These are phyloP conservation scores for Tuber calosporum DNA, from an alignment of 495 filamentous ascomycete genomes.

Conservation along the genomic window DNA sequence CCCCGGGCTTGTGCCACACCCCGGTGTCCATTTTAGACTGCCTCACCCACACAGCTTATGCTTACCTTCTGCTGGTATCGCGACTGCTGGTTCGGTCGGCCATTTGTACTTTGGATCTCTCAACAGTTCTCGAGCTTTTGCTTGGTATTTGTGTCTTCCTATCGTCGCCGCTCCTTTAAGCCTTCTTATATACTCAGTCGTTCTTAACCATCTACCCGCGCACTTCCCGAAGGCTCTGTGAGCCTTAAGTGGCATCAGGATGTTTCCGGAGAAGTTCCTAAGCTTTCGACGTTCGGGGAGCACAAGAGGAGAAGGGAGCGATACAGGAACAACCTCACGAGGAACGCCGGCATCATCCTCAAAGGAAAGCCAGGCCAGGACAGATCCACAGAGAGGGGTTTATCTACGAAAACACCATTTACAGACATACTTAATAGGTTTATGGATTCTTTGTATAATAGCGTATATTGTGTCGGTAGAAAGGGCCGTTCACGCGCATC, in stretches of 20 bases:
- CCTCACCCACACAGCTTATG: not conserved
- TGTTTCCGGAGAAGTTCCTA: not conserved
- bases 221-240: not conserved
- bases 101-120: not conserved
- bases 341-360: not conserved
- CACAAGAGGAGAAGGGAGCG: not conserved
- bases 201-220: not conserved
- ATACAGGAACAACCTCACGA: not conserved
- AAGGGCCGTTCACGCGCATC: constrained; percentile 19
- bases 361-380: not conserved
- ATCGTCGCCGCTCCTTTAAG: not conserved
- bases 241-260: not conserved
- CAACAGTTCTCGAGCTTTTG: not conserved
- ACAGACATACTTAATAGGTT: constrained; percentile 21
- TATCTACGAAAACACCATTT: constrained; percentile 18
- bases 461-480: constrained; percentile 24
- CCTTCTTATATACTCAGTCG: not conserved
- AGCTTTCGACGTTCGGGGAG: not conserved
- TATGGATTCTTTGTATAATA: constrained; percentile 24
- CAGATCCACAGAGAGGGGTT: constrained; percentile 8
- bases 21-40: not conserved
- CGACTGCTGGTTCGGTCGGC: not conserved
- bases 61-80: not conserved
- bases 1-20: not conserved
- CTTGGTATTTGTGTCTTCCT: too few relatives aligned